phyloP scores from a whole-genome alignment of 352 stramenopile genomes.

The Thraustochytrium striatum region DNA sequence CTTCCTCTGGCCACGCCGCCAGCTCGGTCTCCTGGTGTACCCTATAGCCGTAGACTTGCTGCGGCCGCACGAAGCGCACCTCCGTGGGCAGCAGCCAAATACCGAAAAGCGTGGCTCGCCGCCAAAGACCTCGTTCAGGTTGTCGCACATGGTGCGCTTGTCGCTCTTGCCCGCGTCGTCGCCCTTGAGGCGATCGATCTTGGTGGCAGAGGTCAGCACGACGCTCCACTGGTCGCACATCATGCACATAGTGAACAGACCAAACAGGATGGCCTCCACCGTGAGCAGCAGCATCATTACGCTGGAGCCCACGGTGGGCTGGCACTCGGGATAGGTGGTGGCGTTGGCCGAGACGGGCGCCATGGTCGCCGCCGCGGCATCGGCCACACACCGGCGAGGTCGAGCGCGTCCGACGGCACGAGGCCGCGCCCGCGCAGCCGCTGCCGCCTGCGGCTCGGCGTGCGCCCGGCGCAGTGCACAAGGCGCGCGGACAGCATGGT shows the following conservation, averaged over 20 bases:
- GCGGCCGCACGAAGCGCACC: not conserved
- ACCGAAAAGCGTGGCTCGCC: constrained; percentile 1
- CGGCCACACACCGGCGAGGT: constrained; percentile 56
- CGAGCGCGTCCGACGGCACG: constrained; percentile 40
- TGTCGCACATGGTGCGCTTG: constrained; percentile 53
- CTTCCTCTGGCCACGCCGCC: not conserved
- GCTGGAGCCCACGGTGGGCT: not conserved
- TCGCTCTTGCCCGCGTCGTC: constrained; percentile 58
- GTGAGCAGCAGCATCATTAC: constrained; percentile 72
- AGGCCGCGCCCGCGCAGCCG: too few relatives aligned
- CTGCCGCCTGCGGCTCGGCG: constrained; percentile 46
- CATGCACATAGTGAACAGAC: constrained; percentile 97
- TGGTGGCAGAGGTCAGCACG: constrained; percentile 87
- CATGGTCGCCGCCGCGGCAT: constrained; percentile 55
- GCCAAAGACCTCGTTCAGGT: constrained; percentile 56
- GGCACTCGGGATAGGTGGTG: constrained; percentile 17
- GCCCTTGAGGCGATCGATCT: constrained; percentile 94
- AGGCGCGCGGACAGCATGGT: constrained; percentile 84
- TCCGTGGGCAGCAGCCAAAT: constrained; percentile 34
- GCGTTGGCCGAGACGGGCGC: not conserved
- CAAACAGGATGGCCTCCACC: constrained; percentile 87
- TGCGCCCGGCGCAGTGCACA: constrained; percentile 56
- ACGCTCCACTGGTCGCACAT: constrained; percentile 98
- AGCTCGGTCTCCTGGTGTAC: constrained; percentile 28
- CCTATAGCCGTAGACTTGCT: not conserved